Conservation (phyloP, 192 early-diverging fungal species). For the Lobosporangium transversale region DNA sequence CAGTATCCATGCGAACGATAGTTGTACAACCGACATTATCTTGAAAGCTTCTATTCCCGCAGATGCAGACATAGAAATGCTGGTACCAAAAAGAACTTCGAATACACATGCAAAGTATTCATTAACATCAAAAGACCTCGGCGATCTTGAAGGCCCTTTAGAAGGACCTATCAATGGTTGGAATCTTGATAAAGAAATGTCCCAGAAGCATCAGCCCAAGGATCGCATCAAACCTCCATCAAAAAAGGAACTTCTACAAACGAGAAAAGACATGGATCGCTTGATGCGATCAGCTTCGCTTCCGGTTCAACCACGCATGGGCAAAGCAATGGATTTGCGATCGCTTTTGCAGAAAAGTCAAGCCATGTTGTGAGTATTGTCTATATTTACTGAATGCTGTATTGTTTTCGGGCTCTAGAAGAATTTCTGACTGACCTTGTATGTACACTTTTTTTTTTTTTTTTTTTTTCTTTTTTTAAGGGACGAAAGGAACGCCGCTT, state of each 20-base stretch:
- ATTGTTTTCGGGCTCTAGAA: background rate
- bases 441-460: constrained; percentile 1
- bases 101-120: too few relatives aligned
- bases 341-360: constrained; percentile 7
- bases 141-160: too few relatives aligned
- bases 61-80: constrained; percentile 1
- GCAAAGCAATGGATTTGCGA: background rate
- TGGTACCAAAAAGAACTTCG: background rate
- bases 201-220: background rate
- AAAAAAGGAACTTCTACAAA: background rate
- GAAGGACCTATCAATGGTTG: too few relatives aligned
- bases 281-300: constrained; percentile 1
- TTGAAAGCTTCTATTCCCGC: constrained; percentile 7
- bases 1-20: background rate
- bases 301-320: background rate
- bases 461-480: background rate
- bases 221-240: constrained; percentile 1
- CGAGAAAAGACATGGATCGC: constrained; percentile 2
- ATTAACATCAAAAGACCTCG: too few relatives aligned
- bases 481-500: background rate
- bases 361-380: constrained; percentile 10
- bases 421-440: background rate
- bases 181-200: background rate
- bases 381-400: background rate
- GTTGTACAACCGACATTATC: background rate